Evolutionary conservation across 345 rosid genomes (phyloP), one percentile per base, ranked within the genome.

Genomic region (Stellera chamaejasme): DNA sequence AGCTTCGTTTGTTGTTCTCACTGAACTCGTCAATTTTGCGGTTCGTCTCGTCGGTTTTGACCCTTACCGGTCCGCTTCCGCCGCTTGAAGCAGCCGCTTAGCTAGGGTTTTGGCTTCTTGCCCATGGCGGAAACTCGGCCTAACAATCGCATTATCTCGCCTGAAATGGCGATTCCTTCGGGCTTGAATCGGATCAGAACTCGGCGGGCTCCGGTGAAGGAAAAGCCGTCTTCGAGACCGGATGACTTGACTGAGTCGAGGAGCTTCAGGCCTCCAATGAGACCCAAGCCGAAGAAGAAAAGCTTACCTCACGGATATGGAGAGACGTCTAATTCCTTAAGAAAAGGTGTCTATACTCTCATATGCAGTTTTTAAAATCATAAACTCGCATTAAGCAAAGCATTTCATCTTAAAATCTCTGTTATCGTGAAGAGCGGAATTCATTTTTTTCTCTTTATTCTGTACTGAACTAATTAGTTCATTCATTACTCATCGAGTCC

Each of bases 141-240:
- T 0, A 72, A 53, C 64, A 68, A 60, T 52, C 55, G 47, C 13
- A 66, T 62, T 10, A 59, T 54, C 14, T 68, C 79, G 2, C 60
- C 81, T 58, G 70, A 69, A 55, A 66, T 67, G n/a, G 74, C 72
- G 63, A 79, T 87, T 74, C 95, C 90, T 9, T 76, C 82, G 42
- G 90, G 90, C 45, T 65, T 87, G 77, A 83, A 87, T 70, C 86
- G 90, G 77, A 87, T 87, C 73, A 83, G 64, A 71, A 87, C 90
- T 48, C 72, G 81, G 56, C 69, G 66, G 62, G 75, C 70, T 69
- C 15, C 52, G 11, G 43, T 59, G 3, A 70, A 52, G 71, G 67
- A 68, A 41, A 68, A 39, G 41, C 57, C 58, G 62, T 61, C 80
- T 63, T 60, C 77, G 16, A 78, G 55, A 60, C 72, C 59, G 26